phyloP scores from a whole-genome alignment of 2,329 filamentous ascomycete species.

The Hirsutella rhossiliensis region DNA sequence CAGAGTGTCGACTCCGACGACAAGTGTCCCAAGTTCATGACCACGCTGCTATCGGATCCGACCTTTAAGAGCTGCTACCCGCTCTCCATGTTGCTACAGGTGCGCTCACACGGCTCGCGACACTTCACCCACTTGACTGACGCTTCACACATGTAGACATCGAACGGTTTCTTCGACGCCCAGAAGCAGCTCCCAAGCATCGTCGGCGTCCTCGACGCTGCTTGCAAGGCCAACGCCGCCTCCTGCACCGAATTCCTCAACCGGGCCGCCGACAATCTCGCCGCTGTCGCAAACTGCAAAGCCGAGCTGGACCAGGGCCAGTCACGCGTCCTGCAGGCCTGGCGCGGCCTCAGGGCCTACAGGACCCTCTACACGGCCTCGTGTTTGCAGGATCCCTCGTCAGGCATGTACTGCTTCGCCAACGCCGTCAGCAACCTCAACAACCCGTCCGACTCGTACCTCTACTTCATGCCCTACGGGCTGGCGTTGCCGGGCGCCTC shows the following conservation, averaged over 20 bases:
- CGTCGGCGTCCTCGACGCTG: slow-evolving; percentile 65
- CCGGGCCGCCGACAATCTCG: slow-evolving; percentile 53
- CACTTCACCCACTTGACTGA: background rate
- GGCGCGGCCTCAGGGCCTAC: slow-evolving; percentile 67
- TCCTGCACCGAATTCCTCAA: slow-evolving; percentile 56
- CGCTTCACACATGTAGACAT: slow-evolving; percentile 46
- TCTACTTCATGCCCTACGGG: slow-evolving; percentile 81
- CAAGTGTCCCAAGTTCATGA: slow-evolving; percentile 56
- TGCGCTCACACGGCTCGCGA: slow-evolving; percentile 23
- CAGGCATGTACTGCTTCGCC: slow-evolving; percentile 67
- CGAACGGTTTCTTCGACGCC: slow-evolving; percentile 71
- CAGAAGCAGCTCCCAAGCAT: slow-evolving; percentile 59
- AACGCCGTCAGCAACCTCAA: slow-evolving; percentile 69
- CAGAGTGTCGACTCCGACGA: slow-evolving; percentile 32
- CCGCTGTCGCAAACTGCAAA: slow-evolving; percentile 51
- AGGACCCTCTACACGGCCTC: slow-evolving; percentile 65
- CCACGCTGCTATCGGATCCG: slow-evolving; percentile 49
- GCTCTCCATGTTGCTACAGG: slow-evolving; percentile 72
- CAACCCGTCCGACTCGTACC: slow-evolving; percentile 59
- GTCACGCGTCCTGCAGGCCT: slow-evolving; percentile 59
- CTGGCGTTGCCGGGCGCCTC: slow-evolving; percentile 52
- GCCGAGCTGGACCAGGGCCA: slow-evolving; percentile 57
- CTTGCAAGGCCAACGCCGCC: slow-evolving; percentile 57
- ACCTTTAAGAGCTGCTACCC: slow-evolving; percentile 68
- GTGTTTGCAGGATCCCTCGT: slow-evolving; percentile 58